Evolutionary conservation across 306 rosid genomes (phyloP).

Genomic region (Castanea sativa): DNA sequence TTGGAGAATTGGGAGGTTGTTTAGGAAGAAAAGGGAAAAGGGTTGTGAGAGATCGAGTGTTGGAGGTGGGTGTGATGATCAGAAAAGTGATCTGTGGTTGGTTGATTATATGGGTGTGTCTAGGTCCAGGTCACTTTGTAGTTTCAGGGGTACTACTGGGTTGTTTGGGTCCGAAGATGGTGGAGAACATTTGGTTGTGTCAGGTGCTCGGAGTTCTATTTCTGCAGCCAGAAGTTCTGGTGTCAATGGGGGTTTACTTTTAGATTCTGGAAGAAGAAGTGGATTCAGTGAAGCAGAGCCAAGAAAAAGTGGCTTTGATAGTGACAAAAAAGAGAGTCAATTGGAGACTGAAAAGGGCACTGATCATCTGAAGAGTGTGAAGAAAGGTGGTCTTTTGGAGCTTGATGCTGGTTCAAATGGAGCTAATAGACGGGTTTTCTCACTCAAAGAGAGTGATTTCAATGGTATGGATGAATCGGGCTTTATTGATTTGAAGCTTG

Average conservation of each 20-base stretch:
- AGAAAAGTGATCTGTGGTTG: constrained; percentile 59
- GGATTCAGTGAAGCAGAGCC: constrained; percentile 91
- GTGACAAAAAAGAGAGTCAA: constrained; percentile 43
- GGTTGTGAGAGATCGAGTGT: constrained; percentile 65
- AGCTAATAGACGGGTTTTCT: constrained; percentile 68
- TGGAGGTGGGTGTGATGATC: constrained; percentile 68
- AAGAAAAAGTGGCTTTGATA: constrained; percentile 75
- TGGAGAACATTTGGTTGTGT: constrained; percentile 50
- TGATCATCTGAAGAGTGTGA: constrained; percentile 34
- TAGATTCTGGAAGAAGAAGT: constrained; percentile 89
- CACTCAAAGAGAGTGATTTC: constrained; percentile 86
- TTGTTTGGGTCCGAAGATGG: constrained; percentile 82
- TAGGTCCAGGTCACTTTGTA: constrained; percentile 86
- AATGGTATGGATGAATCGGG: constrained; percentile 84
- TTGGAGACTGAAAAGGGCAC: constrained; percentile 34
- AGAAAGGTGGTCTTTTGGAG: constrained; percentile 31
- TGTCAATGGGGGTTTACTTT: constrained; percentile 64
- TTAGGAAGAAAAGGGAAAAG: constrained; percentile 69
- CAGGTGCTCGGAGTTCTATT: constrained; percentile 89
- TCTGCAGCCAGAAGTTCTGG: constrained; percentile 95
- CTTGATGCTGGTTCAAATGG: constrained; percentile 43
- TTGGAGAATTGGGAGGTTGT: constrained; percentile 75
- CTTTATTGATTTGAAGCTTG: constrained; percentile 88
- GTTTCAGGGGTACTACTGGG: constrained; percentile 68
- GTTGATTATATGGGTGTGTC: constrained; percentile 69